Evolutionary conservation across 257 asterid species (phyloP).

Genomic region (Solanum tarijense): DNA sequence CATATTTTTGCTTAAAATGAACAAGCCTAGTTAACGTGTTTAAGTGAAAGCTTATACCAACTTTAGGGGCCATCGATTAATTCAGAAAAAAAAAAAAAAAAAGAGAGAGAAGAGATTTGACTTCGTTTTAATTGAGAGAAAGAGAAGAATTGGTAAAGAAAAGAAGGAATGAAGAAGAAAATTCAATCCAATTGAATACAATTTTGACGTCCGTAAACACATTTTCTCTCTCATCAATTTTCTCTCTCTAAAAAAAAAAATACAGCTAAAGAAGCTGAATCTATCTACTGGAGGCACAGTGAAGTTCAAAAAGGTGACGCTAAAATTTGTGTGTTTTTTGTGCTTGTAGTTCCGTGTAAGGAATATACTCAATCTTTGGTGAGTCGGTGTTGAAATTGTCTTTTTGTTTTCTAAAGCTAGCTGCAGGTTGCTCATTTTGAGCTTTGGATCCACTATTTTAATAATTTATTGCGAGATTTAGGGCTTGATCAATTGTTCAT

Average conservation of each 20-base stretch:
- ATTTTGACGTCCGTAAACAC: conserved; percentile 64
- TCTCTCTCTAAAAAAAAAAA: conserved; percentile 3
- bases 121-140: background rate
- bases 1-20: too few relatives aligned
- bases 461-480: background rate
- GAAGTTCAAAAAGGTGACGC: background rate
- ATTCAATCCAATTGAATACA: conserved; percentile 42
- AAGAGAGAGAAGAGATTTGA: background rate
- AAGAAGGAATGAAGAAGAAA: background rate
- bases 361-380: background rate
- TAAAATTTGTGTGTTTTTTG: background rate
- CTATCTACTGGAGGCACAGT: conserved; percentile 24
- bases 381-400: background rate
- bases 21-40: too few relatives aligned
- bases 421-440: background rate
- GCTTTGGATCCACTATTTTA: conserved; percentile 11
- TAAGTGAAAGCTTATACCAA: too few relatives aligned
- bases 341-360: background rate
- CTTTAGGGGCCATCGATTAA: too few relatives aligned
- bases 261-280: conserved; percentile 9
- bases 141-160: background rate
- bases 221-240: background rate
- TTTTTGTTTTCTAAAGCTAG: background rate
- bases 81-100: too few relatives aligned
- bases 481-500: conserved; percentile 9